These are phyloP conservation scores for Penicillium sp. DNA, from an alignment of 2,329 filamentous ascomycete species.

Conservation along the genomic window DNA sequence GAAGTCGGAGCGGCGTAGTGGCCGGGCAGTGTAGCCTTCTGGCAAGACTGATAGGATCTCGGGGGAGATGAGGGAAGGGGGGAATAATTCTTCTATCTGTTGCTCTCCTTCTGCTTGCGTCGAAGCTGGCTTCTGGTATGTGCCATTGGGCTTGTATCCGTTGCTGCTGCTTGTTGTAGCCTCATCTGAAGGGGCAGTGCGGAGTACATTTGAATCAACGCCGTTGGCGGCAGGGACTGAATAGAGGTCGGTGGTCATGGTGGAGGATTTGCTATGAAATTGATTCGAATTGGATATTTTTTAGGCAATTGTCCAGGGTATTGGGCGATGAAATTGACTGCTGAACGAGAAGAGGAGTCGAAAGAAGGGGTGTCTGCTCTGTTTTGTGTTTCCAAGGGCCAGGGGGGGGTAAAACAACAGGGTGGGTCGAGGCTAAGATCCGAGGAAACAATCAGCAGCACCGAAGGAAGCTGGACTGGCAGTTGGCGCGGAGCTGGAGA, in stretches of 20 bases:
- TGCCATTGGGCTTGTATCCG: slow-evolving; percentile 16
- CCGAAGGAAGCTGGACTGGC: background rate
- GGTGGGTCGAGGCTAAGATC: slow-evolving; percentile 4
- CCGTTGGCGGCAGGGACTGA: slow-evolving; percentile 13
- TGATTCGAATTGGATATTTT: background rate
- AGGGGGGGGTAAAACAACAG: background rate
- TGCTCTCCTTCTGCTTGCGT: slow-evolving; percentile 6
- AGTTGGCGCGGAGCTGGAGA: background rate
- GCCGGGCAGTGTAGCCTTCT: slow-evolving; percentile 75
- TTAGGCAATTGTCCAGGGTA: background rate
- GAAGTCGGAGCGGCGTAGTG: slow-evolving; percentile 75
- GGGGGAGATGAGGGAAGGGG: slow-evolving; percentile 70
- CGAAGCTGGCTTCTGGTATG: background rate
- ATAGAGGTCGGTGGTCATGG: slow-evolving; percentile 14
- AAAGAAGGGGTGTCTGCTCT: background rate
- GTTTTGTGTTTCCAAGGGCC: background rate
- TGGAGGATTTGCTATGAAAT: background rate
- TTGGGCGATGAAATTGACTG: background rate
- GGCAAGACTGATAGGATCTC: slow-evolving; percentile 70
- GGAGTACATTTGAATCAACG: slow-evolving; percentile 12
- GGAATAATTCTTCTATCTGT: slow-evolving; percentile 58
- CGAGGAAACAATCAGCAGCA: background rate
- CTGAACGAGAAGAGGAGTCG: background rate
- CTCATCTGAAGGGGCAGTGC: slow-evolving; percentile 9
- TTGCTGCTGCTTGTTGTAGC: slow-evolving; percentile 17